These are phyloP conservation scores for Linnemannia exigua DNA, from an alignment of 192 early-diverging fungal species.

Conservation along the genomic window DNA sequence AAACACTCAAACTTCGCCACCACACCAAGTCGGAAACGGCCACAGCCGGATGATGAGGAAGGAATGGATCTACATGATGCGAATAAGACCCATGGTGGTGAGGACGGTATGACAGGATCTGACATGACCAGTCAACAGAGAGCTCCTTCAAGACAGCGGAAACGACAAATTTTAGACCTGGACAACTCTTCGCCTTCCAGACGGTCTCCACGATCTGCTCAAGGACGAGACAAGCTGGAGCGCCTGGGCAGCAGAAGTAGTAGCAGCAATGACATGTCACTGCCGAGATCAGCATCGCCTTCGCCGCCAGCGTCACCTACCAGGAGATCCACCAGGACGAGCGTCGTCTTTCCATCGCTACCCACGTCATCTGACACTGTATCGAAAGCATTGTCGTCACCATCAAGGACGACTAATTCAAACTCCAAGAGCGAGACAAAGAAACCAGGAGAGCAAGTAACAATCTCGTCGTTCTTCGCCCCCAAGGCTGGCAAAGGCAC, in stretches of 20 bases:
- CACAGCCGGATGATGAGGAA: background rate
- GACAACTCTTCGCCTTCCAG: background rate
- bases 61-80: background rate
- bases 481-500: slow-evolving; percentile 30
- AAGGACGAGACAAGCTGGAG: background rate
- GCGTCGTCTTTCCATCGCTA: background rate
- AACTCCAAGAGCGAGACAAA: background rate
- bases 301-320: slow-evolving; percentile 21
- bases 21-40: background rate
- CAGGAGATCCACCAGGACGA: slow-evolving; percentile 16
- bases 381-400: background rate
- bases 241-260: background rate
- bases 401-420: background rate
- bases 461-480: slow-evolving; percentile 32
- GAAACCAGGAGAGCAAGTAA: slow-evolving; percentile 19
- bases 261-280: background rate
- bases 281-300: background rate
- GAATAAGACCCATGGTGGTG: background rate
- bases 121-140: background rate
- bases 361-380: background rate
- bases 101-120: background rate
- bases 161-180: background rate
- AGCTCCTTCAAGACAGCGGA: background rate
- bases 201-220: background rate
- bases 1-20: background rate